Base-by-base conservation (phyloP, 768 basidiomycete species). In the Lyophyllum atratum region DNA sequence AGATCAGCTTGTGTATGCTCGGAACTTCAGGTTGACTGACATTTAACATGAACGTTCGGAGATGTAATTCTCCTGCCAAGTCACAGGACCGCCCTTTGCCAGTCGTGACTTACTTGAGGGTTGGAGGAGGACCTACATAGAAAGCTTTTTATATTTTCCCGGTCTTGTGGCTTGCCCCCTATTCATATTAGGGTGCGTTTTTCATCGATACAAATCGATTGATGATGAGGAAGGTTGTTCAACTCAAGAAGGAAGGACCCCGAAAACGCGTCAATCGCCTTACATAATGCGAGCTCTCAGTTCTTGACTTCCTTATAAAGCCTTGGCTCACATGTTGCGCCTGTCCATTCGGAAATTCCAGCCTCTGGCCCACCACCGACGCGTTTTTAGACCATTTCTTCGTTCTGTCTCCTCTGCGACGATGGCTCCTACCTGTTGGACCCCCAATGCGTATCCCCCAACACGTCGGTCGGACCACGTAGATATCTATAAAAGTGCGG, bases 401-500 rank as follows among this genome's bases (percentile, higher is more conserved):
- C 68, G 68, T 46, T 60, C 49, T n/a, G 54, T 66, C 15, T 66
- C 66, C 42, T 59, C 66, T 33, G 57, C 59, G 52, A 69, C 59
- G 4, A 75, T 80, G 75, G 47, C 74, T 9, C 66, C 75, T 15
- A 79, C 79, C 8, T 68, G 75, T 7, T 90, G 86, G 85, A 72
- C 63, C 12, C 76, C 85, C 19, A 78, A 83, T 61, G 66, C 66
- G 25, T 93, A 93, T 66, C 92, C 92, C 0, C 49, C 69, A 8
- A 80, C 88, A 25, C 84, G 82, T 53, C 83, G 89, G 49, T 84
- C 82, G 7, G 84, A 88, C 64, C 83, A 87, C 65, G 72, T 85
- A 47, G 87, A 91, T 68, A 68, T 79, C 31, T 93, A 90, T 74
- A 80, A 85, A 68, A 89, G 85, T 70, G 81, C 83, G 62, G 69